Base-by-base conservation (phyloP, 1,139 yeast species). In the Yamadazyma membranifaciens region DNA sequence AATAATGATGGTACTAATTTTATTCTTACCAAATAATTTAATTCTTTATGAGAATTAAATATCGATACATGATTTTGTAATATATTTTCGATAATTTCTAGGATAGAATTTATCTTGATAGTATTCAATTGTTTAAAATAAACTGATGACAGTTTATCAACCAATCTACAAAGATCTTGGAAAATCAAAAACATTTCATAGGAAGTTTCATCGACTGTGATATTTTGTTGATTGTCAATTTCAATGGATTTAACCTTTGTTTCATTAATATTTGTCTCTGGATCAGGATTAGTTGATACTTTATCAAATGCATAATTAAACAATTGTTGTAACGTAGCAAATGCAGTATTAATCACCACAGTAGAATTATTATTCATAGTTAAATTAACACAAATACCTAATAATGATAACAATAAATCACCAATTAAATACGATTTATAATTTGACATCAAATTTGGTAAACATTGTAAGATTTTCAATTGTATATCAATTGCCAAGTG, bases 301-400 rank as follows among this genome's bases (percentile, higher is more conserved):
- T 81, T 76, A 44, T 89, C 97, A 58, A 83, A 91, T 0, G 88
- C 75, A 30, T 84, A 78, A 31, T 84, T 79, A 38, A 89, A 76
- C 35, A 92, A 64, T 57, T 92, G 98, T 50, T 89, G 95, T 36
- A 89, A 73, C 2, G 98, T 88, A 2, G 98, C 98, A 36, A 88
- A 81, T 0, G 97, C 97, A 0, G 98, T 87, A 51, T 89, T 91
- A n/a, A 80, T 74, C 3, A 92, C 96, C 47, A 87, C 86, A 0
- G 86, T 80, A 4, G 83, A 75, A 50, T 84, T 85, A 46, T 80
- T 85, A 14, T 80, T 75, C 7, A 80, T 68, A 39, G 87, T 89
- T 39, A 92, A 69, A 31, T 80, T 73, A 0, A 94, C 75, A 54
- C 96, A 87, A 6, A 92, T 78, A 15, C 68, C 67, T 32, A 91